Evolutionary conservation across 768 basidiomycete genomes (phyloP), one percentile per base, ranked within the genome.

Genomic region (Albatrellus ellisii): DNA sequence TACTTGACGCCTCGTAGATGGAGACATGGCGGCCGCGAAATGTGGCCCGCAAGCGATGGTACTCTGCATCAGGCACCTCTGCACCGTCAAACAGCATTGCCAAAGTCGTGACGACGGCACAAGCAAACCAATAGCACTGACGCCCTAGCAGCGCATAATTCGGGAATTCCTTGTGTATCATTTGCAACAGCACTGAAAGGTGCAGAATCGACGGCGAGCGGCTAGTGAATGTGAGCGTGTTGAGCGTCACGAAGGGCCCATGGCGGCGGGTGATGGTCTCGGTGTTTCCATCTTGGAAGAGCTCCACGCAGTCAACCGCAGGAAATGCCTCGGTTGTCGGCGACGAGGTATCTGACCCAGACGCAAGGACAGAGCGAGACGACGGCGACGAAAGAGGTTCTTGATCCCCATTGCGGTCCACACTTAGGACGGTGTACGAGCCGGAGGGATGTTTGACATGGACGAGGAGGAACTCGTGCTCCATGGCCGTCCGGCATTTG

Each of bases 41-140:
- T 10, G 50, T 51, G 18, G 41, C 47, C 12, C 39, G 47, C 17
- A 42, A 36, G 10, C 18, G 15, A n/a, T 10, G n/a, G 27, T 43
- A 9, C 41, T 33, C 41, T 14, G 42, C n/a, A 1, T 28, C 15
- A 14, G 42, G 41, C 18, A 22, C 39, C 36, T 46, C 47, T 2
- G 22, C 11, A 6, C 47, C 47, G 7, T 29, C 25, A 27, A 46
- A 49, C 18, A 46, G 34, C 18, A 36, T 39, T 22, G 39, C 6
- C 15, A 51, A 47, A 4, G 44, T 26, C 29, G 49, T 47, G 18
- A 40, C 35, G 12, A 40, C 43, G 34, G 41, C 43, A 27, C 50
- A 44, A 11, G 50, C 47, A 32, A 51, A 51, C 31, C 50, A 51
- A 25, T 46, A 51, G 39, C 50, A 51, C n/a, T 51, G 50, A 27